These are phyloP conservation scores for Aquilaria sinensis DNA, from an alignment of 345 rosid species.

Conservation along the genomic window DNA sequence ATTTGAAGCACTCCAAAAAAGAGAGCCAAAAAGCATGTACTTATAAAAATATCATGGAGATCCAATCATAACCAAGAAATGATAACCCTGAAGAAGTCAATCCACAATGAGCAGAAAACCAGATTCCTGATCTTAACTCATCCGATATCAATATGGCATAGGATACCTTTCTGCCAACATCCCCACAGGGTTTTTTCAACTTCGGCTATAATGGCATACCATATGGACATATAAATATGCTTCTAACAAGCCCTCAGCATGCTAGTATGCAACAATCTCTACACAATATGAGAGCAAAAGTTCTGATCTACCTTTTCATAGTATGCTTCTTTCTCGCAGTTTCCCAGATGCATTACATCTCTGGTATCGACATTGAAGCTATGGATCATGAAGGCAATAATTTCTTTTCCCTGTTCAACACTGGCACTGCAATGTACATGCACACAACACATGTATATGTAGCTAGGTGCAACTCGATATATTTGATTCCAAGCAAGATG, in stretches of 20 bases:
- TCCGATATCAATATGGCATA: constrained; percentile 22
- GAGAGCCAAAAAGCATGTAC: constrained; percentile 14
- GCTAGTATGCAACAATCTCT: constrained; percentile 13
- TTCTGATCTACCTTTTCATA: constrained; percentile 24
- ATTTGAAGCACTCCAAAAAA: constrained; percentile 25
- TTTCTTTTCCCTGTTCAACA: constrained; percentile 1
- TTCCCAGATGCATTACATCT: constrained; percentile 18
- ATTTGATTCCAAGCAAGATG: too few species aligned
- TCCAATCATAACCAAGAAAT: constrained; percentile 35
- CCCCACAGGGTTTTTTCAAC: constrained; percentile 23
- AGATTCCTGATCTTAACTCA: constrained; percentile 22
- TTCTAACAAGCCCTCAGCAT: constrained; percentile 14
- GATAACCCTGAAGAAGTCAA: constrained; percentile 44
- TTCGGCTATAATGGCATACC: constrained; percentile 29
- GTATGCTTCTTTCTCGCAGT: constrained; percentile 29
- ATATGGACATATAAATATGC: constrained; percentile 17
- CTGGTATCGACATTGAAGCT: constrained; percentile 29
- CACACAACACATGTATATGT: background rate
- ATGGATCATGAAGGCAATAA: constrained; percentile 34
- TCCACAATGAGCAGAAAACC: constrained; percentile 33
- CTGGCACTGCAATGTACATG: background rate
- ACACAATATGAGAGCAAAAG: constrained; percentile 29
- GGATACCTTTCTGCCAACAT: constrained; percentile 35
- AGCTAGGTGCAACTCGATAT: background rate
- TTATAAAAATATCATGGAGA: constrained; percentile 24